A percentile compares a stretch with the other conserved stretches of the same genome.
phyloP scores from a whole-genome alignment of 306 rosid species.

The Spatholobus suberectus region DNA sequence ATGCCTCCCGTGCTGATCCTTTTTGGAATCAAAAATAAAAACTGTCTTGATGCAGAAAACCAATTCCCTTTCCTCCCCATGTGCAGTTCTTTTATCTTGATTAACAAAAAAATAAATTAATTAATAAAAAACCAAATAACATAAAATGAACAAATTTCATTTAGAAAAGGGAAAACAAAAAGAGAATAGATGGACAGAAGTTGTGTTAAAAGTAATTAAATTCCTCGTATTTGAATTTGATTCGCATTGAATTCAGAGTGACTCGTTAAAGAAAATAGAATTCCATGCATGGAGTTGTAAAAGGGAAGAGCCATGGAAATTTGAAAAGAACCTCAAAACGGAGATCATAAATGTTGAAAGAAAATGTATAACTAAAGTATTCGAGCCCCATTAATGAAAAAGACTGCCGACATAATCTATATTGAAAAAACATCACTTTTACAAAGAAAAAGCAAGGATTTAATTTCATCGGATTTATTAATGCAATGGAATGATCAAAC shows the following conservation, averaged over 20 bases:
- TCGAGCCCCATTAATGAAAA: constrained; percentile 14
- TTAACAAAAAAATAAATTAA: not conserved
- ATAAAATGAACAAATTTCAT: constrained; percentile 16
- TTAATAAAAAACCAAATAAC: constrained; percentile 10
- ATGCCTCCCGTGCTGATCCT: no score
- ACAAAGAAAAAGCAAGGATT: no score
- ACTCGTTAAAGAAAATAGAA: constrained; percentile 10
- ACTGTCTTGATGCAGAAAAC: constrained; percentile 83
- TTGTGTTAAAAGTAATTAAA: not conserved
- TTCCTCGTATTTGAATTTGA: not conserved
- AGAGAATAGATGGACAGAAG: constrained; percentile 4
- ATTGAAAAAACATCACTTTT: no score
- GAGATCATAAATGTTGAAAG: constrained; percentile 5
- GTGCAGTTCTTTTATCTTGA: constrained; percentile 47
- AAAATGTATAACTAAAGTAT: constrained; percentile 9
- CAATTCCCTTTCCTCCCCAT: constrained; percentile 96
- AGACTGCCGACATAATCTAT: not conserved
- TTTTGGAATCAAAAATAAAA: constrained; percentile 65
- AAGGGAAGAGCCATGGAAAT: constrained; percentile 9
- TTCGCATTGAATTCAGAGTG: not conserved
- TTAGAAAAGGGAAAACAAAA: not conserved
- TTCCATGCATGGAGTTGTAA: constrained; percentile 26
- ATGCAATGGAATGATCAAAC: constrained; percentile 37
- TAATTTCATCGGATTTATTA: constrained; percentile 36
- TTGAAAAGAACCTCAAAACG: not conserved